phyloP scores from a whole-genome alignment of 2,329 filamentous ascomycete genomes.

The Trichophaea hybrida region DNA sequence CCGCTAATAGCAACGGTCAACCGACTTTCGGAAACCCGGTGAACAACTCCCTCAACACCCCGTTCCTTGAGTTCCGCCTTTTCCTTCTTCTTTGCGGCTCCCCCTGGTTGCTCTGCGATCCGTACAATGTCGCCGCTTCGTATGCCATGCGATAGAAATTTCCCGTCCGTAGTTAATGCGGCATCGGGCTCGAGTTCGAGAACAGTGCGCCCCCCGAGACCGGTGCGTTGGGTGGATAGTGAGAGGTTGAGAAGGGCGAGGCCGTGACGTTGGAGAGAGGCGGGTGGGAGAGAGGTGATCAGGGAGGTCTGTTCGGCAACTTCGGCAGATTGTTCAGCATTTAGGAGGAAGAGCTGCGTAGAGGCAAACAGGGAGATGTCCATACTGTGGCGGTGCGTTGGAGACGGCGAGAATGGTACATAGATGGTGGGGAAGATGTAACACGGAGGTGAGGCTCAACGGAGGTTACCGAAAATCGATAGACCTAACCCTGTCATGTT shows the following conservation, averaged over 20 bases:
- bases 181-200: conserved; percentile 61
- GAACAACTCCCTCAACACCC: conserved; percentile 56
- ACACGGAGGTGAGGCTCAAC: neutral
- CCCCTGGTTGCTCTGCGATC: conserved; percentile 59
- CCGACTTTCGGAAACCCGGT: conserved; percentile 43
- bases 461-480: neutral
- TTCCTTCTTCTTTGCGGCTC: conserved; percentile 55
- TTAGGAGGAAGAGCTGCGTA: conserved; percentile 56
- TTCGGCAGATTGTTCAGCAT: conserved; percentile 57
- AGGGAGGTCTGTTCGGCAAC: conserved; percentile 54
- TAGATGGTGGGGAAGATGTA: neutral
- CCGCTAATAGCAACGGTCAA: conserved; percentile 58
- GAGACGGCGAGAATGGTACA: neutral
- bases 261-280: conserved; percentile 56
- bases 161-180: conserved; percentile 39
- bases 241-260: conserved; percentile 63
- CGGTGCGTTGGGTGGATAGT: conserved; percentile 64
- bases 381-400: conserved; percentile 33
- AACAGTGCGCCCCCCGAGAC: conserved; percentile 79
- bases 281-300: conserved; percentile 52
- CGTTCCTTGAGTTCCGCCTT: conserved; percentile 54
- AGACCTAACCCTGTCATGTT: too few relatives aligned
- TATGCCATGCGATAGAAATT: conserved; percentile 61
- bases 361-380: conserved; percentile 55
- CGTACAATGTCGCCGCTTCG: conserved; percentile 65